Evolutionary conservation across 805 yeast genomes (phyloP), one percentile per base, ranked within the genome.

Genomic region (Teunomyces kruisii): DNA sequence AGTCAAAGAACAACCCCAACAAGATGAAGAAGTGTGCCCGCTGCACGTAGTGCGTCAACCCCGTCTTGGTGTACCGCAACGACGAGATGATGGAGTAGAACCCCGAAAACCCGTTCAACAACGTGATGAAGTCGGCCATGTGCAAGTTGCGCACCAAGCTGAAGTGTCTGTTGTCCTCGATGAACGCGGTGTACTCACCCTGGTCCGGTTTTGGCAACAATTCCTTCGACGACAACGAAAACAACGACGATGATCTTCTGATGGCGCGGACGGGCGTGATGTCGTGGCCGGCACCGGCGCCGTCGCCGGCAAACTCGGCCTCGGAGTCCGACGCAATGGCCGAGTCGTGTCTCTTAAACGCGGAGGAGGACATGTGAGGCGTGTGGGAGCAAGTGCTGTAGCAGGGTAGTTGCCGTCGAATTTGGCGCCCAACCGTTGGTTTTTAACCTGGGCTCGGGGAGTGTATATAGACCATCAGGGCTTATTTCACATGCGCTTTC

Each of bases 91-190:
- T 85, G 27, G 96, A 84, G 62, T 89, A 88, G 63, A 94, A 91
- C 0, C 98, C 99, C 40, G 91, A 84, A 62, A 88, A 89, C 19
- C 97, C 97, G 66, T 94, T 94, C 64, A 94, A 74, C 73, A 91
- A 78, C 3, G 99, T 94, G 64, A 94, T 94, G 70, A 84, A 89
- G 66, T 94, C 99, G 5, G 99, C 99, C 82, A 92, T 75, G 65
- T 94, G 98, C 52, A 94, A 78, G 57, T 86, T 85, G 60, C 96
- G 75, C 45, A 94, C 70, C 79, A 94, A 80, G 45, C 91, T 84
- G 52, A 92, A 84, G 63, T 92, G 97, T 59, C 96, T 78, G 39
- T 77, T 77, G 65, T 92, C 98, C 31, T 83, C 79, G 44, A 90
- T 83, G 62, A 91, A 90, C 38, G 84, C 88, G 49, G 78, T 75